Percentiles rank a stretch among this genome's conserved stretches.
These are phyloP conservation scores for Blastomyces silverae DNA, from an alignment of 2,329 filamentous ascomycete species.

Conservation along the genomic window DNA sequence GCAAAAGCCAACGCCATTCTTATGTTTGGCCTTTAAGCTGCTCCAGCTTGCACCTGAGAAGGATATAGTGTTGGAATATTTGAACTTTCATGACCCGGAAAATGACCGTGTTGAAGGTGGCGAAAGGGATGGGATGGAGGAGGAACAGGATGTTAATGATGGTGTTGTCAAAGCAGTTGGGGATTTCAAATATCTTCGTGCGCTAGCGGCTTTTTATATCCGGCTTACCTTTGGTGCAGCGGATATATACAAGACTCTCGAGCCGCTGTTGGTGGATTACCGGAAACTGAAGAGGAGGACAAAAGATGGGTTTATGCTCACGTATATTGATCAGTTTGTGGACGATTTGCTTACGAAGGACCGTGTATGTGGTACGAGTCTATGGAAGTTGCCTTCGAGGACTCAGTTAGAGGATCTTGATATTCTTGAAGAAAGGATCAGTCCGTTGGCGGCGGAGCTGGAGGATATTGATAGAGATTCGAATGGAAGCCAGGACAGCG, in stretches of 20 bases:
- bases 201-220: constrained; percentile 88
- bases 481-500: constrained; percentile 23
- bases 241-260: constrained; percentile 71
- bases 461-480: constrained; percentile 41
- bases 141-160: constrained; percentile 21
- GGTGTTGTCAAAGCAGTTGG: constrained; percentile 33
- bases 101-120: constrained; percentile 27
- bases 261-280: constrained; percentile 74
- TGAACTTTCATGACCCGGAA: constrained; percentile 71
- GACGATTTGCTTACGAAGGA: constrained; percentile 87
- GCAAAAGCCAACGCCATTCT: constrained; percentile 81
- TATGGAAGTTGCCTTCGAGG: constrained; percentile 84
- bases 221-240: constrained; percentile 74
- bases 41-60: constrained; percentile 77
- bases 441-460: constrained; percentile 64
- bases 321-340: constrained; percentile 84
- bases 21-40: constrained; percentile 91
- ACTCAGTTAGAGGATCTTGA: constrained; percentile 83
- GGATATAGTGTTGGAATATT: constrained; percentile 71
- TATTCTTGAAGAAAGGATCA: constrained; percentile 74
- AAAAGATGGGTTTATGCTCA: constrained; percentile 66
- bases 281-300: constrained; percentile 75
- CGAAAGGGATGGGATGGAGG: constrained; percentile 22
- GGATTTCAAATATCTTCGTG: constrained; percentile 71
- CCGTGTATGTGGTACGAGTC: constrained; percentile 78